Evolutionary conservation across 2,329 filamentous ascomycete species (phyloP).

Genomic region (Elsinoe arachidis): DNA sequence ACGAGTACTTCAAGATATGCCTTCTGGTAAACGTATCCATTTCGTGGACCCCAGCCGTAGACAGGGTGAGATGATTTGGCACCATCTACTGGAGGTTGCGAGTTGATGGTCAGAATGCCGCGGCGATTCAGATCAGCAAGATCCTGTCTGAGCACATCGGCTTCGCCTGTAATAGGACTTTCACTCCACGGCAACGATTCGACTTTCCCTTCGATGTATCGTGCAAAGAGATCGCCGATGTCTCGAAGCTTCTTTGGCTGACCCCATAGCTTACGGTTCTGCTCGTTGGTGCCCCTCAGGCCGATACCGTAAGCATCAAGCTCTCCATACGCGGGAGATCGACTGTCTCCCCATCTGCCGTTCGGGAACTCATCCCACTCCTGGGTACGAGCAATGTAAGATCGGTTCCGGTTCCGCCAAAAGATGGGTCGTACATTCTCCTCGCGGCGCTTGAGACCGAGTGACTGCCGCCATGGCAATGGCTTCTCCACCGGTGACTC

Average conservation of each 20-base stretch:
- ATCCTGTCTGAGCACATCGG: slow-evolving; percentile 65
- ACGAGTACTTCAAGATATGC: slow-evolving; percentile 90
- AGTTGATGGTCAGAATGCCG: slow-evolving; percentile 92
- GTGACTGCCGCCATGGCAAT: slow-evolving; percentile 93
- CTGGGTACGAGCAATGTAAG: slow-evolving; percentile 88
- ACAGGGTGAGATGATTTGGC: slow-evolving; percentile 78
- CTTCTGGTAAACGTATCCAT: slow-evolving; percentile 98
- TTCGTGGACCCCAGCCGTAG: slow-evolving; percentile 88
- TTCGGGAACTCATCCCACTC: slow-evolving; percentile 99
- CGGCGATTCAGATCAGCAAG: slow-evolving; percentile 76
- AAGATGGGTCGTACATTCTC: slow-evolving; percentile 98
- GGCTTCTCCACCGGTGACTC: slow-evolving; percentile 75
- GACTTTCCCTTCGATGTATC: slow-evolving; percentile 72
- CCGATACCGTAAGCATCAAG: slow-evolving; percentile 91
- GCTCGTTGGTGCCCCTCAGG: slow-evolving; percentile 87
- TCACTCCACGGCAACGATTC: slow-evolving; percentile 91
- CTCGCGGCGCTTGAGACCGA: slow-evolving; percentile 75
- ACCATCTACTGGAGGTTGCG: slow-evolving; percentile 88
- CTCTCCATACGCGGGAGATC: slow-evolving; percentile 92
- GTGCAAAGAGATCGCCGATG: slow-evolving; percentile 72
- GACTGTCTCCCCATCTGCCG: slow-evolving; percentile 94
- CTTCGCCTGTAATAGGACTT: slow-evolving; percentile 72
- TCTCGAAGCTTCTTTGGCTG: slow-evolving; percentile 72
- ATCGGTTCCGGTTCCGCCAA: slow-evolving; percentile 95
- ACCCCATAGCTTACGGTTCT: slow-evolving; percentile 93